These are phyloP conservation scores for Blastocystis sp. DNA, from an alignment of 352 stramenopile species.

Conservation along the genomic window DNA sequence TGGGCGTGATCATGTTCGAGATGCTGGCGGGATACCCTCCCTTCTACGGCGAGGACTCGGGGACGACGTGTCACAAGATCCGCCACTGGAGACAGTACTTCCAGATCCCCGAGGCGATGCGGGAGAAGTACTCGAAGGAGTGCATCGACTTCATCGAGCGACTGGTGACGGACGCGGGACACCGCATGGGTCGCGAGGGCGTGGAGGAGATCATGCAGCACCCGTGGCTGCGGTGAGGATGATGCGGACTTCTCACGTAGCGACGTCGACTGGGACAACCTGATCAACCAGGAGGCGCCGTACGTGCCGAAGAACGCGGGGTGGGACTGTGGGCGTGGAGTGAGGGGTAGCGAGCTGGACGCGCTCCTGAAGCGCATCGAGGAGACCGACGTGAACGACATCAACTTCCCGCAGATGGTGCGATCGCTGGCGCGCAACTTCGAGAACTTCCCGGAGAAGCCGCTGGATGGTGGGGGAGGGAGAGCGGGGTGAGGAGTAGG, in stretches of 20 bases:
- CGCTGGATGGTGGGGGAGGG: conserved; percentile 59
- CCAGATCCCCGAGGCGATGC: conserved; percentile 64
- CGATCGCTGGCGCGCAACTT: conserved; percentile 86
- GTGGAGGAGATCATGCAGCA: conserved; percentile 89
- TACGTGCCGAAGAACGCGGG: conserved; percentile 64
- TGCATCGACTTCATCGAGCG: conserved; percentile 81
- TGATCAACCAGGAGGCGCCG: conserved; percentile 59
- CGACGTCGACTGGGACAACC: conserved; percentile 60
- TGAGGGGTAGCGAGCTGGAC: background rate
- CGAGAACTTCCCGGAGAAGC: conserved; percentile 85
- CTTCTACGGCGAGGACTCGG: conserved; percentile 91
- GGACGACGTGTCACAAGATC: conserved; percentile 87
- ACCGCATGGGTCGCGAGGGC: conserved; percentile 79
- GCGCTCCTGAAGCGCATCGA: conserved; percentile 58
- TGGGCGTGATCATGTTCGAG: conserved; percentile 98
- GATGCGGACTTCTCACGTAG: conserved; percentile 75
- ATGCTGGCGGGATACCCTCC: conserved; percentile 95
- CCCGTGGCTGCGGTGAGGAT: conserved; percentile 78
- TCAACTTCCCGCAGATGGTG: conserved; percentile 75
- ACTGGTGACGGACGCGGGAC: conserved; percentile 83
- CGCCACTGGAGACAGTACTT: conserved; percentile 75
- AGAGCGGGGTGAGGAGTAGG: conserved; percentile 52
- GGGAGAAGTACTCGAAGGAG: conserved; percentile 65
- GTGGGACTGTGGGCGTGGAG: conserved; percentile 60
- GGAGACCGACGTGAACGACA: conserved; percentile 64